A percentile compares a stretch with the other conserved stretches of the same genome.
These are phyloP conservation scores for Volvox africanus DNA, from an alignment of 139 green algal genomes.

Conservation along the genomic window DNA sequence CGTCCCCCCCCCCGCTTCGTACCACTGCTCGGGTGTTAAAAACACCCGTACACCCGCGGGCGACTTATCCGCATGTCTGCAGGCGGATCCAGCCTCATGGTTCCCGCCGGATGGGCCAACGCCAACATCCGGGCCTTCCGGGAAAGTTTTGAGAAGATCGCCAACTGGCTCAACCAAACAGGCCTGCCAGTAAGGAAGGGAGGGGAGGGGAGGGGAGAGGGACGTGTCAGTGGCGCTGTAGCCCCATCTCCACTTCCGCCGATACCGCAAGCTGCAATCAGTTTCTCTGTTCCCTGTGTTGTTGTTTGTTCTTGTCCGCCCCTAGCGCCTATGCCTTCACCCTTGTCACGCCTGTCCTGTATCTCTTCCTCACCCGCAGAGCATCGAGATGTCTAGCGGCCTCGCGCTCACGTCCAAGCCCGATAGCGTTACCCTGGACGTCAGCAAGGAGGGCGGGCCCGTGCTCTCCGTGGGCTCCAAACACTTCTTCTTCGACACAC, in stretches of 20 bases:
- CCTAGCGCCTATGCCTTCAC: not conserved
- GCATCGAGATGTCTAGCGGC: slow-evolving; percentile 34
- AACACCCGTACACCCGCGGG: too few relatives aligned
- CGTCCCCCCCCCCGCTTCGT: too few relatives aligned
- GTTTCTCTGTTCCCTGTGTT: not conserved
- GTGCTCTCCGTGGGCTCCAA: slow-evolving; percentile 59
- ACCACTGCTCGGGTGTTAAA: too few relatives aligned
- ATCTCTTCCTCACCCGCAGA: not conserved
- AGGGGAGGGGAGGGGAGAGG: not conserved
- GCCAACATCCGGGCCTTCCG: slow-evolving; percentile 41
- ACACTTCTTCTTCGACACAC: slow-evolving; percentile 62
- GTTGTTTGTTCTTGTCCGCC: not conserved
- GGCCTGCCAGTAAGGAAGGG: slow-evolving; percentile 26
- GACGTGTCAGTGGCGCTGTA: not conserved
- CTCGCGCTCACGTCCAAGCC: slow-evolving; percentile 36
- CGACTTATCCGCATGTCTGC: not conserved
- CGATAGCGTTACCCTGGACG: slow-evolving; percentile 32
- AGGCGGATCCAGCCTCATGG: slow-evolving; percentile 57
- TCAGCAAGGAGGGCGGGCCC: slow-evolving; percentile 52
- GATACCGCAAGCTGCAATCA: too few relatives aligned
- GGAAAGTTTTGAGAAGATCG: slow-evolving; percentile 48
- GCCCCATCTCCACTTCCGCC: too few relatives aligned
- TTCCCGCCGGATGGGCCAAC: slow-evolving; percentile 46
- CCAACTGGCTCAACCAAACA: slow-evolving; percentile 39
- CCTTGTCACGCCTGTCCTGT: not conserved